Base-by-base conservation (phyloP, 768 basidiomycete species). In the Melanogaster broomeanus region DNA sequence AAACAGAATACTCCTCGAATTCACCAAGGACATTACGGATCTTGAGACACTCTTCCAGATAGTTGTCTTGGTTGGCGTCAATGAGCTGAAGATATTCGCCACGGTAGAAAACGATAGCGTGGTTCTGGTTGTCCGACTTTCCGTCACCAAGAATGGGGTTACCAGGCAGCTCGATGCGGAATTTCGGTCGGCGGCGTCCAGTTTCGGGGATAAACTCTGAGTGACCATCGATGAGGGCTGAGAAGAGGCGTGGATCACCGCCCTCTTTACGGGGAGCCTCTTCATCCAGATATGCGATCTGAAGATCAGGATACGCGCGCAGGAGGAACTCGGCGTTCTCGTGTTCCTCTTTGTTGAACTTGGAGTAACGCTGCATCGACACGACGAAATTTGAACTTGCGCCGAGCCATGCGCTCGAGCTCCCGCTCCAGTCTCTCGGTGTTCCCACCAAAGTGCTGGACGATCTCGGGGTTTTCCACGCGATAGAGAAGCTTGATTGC, bases 351-450 rank as follows among this genome's bases (percentile, higher is more conserved):
- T 95, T 94, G 81, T 93, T 97, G 80, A 99, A 99, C 74, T 98
- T 98, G 61, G 93, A 91, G 73, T 97, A 98, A 28, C 97, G 86
- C 71, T 98, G 97, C 97, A 98, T 98, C 44, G 96, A 98, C 24
- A 98, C 94, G 59, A 98, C 84, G 61, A 98, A n/a, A 98, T 71
- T 98, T 97, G 86, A 98, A 99, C 77, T 98, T 98, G 65, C 97
- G 82, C 35, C 96, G 82, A 9, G 94, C 89, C 96, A 98, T 98
- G 42, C 94, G 85, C 71, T 98, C 97, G 44, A 98, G 81, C 71
- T 98, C 97, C 28, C 90, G 85, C 70, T 98, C 97, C 40, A 98
- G 82, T 66, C 85, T 91, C 72, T 98, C 97, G 3, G 96, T 97
- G 73, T 98, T 98, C 13, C 95, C 96, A 35, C 97, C 96, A 61